Conservation (phyloP, 2,329 filamentous ascomycete species). For the Botrytis cinerea region DNA sequence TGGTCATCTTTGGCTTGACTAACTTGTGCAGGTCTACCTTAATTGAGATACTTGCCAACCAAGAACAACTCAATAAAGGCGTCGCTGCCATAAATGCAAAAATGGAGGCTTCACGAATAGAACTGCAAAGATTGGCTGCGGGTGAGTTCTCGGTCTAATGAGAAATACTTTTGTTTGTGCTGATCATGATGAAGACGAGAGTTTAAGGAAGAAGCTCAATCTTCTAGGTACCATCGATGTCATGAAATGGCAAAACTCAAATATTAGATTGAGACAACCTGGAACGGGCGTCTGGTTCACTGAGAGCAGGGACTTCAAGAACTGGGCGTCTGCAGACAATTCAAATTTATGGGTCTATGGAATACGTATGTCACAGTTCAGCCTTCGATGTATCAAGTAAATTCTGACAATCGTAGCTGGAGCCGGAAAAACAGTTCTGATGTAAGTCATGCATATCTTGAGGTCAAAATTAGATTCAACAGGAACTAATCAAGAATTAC, state of each 20-base stretch:
- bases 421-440: constrained; percentile 32
- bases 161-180: neutral
- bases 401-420: constrained; percentile 22
- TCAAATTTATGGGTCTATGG: constrained; percentile 32
- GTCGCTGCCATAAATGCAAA: neutral
- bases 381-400: neutral
- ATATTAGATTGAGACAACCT: constrained; percentile 27
- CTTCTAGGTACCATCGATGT: constrained; percentile 22
- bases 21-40: constrained; percentile 10
- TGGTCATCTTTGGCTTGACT: neutral
- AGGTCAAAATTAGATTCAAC: neutral
- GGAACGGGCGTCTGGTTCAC: constrained; percentile 33
- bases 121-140: neutral
- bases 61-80: neutral
- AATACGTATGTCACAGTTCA: constrained; percentile 26
- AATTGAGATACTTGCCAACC: neutral
- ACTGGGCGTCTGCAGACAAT: constrained; percentile 21
- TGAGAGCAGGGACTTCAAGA: constrained; percentile 27
- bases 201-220: constrained; percentile 21
- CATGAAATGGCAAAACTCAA: constrained; percentile 25
- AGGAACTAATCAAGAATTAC: neutral
- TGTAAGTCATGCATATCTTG: neutral
- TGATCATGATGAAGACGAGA: constrained; percentile 12
- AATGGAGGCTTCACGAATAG: neutral
- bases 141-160: neutral